Base-by-base conservation (phyloP, 164 flowering plant species). In the Piper betle region DNA sequence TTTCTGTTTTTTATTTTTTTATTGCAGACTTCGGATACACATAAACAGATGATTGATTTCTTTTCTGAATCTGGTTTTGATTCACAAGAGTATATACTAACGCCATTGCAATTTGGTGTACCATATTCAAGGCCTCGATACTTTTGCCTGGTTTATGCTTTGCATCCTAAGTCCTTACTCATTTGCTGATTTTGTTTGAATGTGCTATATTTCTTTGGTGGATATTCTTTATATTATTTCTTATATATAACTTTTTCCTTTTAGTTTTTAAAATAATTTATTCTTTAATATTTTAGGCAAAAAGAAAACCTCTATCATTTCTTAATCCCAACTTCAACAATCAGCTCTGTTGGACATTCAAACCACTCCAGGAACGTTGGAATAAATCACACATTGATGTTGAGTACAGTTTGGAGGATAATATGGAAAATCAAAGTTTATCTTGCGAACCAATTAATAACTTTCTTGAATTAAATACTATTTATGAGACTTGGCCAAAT, bases 111-210 rank as follows among this genome's bases (percentile, higher is more conserved):
- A 67, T 93, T 90, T 74, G 89, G 92, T 15, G 79, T 93, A 65
- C 99, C 99, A 40, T 93, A 93, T 79, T 93, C 99, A 52, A 77
- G 99, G 66, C 99, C 99, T 48, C 91, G 99, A 8, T 93, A 93
- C 73, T 93, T 88, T 78, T 88, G 97, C 78, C 68, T 93, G 94
- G 99, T 90, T 18, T 56, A 58, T 43, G 61, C 52, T 16, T 54
- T 38, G 25, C 58, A 25, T 7, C 38, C 42, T 39, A 56, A 43
- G 33, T 37, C 55, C 37, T 2, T 39, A 41, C 33, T 7, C 50
- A 18, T n/a, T 9, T 42, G 15, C 42, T 59, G 52, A 39, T 5
- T 6, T 33, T 25, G 13, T 56, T 16, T 56, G 39, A 39, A 56
- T 6, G 20, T 53, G 2, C 1, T 17, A 53, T 2, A 46, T 10